phyloP scores from a whole-genome alignment of 2,329 filamentous ascomycete species.

The Rhynchosporium agropyri region DNA sequence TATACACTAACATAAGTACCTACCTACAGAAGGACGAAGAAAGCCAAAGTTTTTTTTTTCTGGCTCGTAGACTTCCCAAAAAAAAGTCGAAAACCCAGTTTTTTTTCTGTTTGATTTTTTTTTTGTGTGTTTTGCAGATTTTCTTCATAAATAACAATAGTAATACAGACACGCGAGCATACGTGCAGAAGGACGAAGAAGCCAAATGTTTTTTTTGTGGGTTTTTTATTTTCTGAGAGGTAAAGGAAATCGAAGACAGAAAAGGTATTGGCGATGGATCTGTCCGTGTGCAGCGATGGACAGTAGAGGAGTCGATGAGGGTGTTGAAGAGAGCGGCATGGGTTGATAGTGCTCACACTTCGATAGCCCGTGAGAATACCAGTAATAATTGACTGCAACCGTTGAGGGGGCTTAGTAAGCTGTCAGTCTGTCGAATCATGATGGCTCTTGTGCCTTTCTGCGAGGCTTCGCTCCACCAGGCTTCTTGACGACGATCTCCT shows the following conservation, averaged over 20 bases:
- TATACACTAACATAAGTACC: not conserved
- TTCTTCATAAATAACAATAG: no score
- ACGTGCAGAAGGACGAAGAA: no score
- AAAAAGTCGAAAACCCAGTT: not conserved
- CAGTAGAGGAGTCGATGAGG: no score
- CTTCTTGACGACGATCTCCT: not conserved
- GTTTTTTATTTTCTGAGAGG: no score
- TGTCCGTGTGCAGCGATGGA: no score
- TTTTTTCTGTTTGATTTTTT: not conserved
- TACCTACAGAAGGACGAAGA: not conserved
- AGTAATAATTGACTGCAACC: not conserved
- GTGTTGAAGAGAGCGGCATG: no score
- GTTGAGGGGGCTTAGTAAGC: not conserved
- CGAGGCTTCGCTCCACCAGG: not conserved
- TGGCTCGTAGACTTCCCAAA: not conserved
- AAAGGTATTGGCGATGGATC: no score
- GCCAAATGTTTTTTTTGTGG: no score
- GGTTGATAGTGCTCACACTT: no score
- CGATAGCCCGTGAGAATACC: not conserved
- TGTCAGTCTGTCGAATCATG: no score
- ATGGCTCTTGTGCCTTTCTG: not conserved
- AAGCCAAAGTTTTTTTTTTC: not conserved
- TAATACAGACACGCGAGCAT: no score
- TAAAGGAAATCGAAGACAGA: no score
- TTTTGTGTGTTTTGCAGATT: not conserved